A percentile compares a stretch with the other conserved stretches of the same genome.
phyloP scores from a whole-genome alignment of 2,329 filamentous ascomycete species.

The Phyllosticta citribraziliensis region DNA sequence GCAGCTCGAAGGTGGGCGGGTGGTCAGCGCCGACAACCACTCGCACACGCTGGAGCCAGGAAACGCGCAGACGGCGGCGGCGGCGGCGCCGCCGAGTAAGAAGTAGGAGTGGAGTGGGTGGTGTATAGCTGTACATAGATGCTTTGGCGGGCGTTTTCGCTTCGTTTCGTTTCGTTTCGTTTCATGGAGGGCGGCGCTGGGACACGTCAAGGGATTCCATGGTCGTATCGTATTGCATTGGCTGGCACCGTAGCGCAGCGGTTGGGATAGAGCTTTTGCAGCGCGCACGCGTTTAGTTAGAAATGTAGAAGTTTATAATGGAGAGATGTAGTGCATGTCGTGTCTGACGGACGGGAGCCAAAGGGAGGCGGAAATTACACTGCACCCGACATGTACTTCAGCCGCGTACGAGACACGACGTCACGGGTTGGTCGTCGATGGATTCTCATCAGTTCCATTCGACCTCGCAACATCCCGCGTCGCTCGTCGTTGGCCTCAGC shows the following conservation, averaged over 20 bases:
- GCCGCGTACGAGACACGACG: not conserved
- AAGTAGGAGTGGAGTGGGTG: slow-evolving; percentile 9
- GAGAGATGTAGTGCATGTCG: not conserved
- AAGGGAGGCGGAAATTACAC: not conserved
- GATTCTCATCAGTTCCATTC: not conserved
- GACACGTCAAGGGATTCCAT: too few relatives aligned
- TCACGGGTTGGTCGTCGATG: not conserved
- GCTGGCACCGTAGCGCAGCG: not conserved
- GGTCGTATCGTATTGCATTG: not conserved
- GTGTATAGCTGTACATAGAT: not conserved
- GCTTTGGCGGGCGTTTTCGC: not conserved
- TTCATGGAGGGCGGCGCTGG: too few relatives aligned
- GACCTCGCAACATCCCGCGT: too few relatives aligned
- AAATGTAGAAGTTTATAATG: not conserved
- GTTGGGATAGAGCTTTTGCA: not conserved
- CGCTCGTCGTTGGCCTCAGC: not conserved
- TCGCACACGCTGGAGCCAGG: slow-evolving; percentile 72
- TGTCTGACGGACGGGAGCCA: not conserved
- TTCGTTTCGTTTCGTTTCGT: too few relatives aligned
- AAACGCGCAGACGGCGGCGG: slow-evolving; percentile 30
- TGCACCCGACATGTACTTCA: not conserved
- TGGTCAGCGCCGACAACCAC: slow-evolving; percentile 67
- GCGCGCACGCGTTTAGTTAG: not conserved
- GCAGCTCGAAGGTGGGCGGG: slow-evolving; percentile 62
- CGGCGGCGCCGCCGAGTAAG: slow-evolving; percentile 12